Evolutionary conservation across 768 basidiomycete genomes (phyloP).

Genomic region (Amanita exitialis): DNA sequence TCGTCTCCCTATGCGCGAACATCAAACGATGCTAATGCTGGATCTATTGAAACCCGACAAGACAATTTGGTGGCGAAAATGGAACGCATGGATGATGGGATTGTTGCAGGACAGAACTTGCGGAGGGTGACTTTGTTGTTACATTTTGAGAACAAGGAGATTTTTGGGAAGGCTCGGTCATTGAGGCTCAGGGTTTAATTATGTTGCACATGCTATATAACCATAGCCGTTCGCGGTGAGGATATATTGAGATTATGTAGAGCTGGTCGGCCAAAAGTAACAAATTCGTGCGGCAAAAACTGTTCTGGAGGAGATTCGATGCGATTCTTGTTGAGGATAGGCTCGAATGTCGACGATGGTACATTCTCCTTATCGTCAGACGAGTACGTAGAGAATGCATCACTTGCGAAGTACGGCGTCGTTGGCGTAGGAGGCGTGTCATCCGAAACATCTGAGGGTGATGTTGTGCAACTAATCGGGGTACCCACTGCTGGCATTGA

Average conservation of each 20-base stretch:
- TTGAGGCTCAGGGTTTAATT: slow-evolving; percentile 27
- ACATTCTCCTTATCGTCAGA: slow-evolving; percentile 81
- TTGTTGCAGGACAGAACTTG: slow-evolving; percentile 56
- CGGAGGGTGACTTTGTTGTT: slow-evolving; percentile 55
- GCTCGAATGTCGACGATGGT: slow-evolving; percentile 53
- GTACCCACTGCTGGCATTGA: slow-evolving; percentile 53
- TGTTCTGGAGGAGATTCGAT: slow-evolving; percentile 64
- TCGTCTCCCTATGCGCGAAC: neutral
- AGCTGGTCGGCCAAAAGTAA: slow-evolving; percentile 67
- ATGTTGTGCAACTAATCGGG: slow-evolving; percentile 66
- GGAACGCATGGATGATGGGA: slow-evolving; percentile 58
- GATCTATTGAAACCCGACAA: slow-evolving; percentile 24
- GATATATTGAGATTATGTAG: slow-evolving; percentile 70
- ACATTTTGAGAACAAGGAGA: slow-evolving; percentile 56
- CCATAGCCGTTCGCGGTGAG: slow-evolving; percentile 48
- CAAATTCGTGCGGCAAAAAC: slow-evolving; percentile 73
- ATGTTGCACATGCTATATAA: slow-evolving; percentile 41
- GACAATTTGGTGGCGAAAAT: slow-evolving; percentile 59
- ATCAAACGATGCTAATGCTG: neutral
- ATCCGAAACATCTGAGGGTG: slow-evolving; percentile 67
- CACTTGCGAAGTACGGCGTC: slow-evolving; percentile 58
- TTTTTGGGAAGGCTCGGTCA: slow-evolving; percentile 6
- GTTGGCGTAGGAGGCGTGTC: slow-evolving; percentile 80
- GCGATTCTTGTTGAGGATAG: slow-evolving; percentile 60
- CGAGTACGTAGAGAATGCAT: slow-evolving; percentile 40